Percentiles rank a stretch among this genome's conserved stretches.
Conservation (phyloP, 495 filamentous ascomycete species). For the Ramalina peruviana region DNA sequence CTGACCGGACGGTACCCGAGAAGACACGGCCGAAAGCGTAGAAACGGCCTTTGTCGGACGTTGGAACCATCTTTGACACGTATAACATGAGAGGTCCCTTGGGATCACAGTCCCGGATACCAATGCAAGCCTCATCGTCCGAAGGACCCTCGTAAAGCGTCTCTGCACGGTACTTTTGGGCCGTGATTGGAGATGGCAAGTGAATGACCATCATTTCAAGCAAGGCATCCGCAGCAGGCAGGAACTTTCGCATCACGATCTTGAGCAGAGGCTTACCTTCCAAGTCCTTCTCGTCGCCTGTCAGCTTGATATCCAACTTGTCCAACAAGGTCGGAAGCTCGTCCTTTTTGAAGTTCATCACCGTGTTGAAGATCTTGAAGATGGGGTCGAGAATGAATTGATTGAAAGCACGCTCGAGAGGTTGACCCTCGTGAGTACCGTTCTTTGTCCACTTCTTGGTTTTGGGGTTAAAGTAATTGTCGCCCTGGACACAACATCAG, state of each 20-base stretch:
- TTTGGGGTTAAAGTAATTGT: slow-evolving; percentile 98
- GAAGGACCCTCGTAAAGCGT: slow-evolving; percentile 95
- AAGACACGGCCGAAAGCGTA: slow-evolving; percentile 99
- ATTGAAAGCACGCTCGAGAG: slow-evolving; percentile 95
- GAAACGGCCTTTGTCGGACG: slow-evolving; percentile 99
- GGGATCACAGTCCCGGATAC: slow-evolving; percentile 95
- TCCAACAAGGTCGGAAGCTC: slow-evolving; percentile 68
- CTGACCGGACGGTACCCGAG: slow-evolving; percentile 90
- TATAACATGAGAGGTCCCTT: slow-evolving; percentile 99
- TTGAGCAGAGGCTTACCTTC: slow-evolving; percentile 96
- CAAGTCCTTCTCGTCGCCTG: slow-evolving; percentile 73
- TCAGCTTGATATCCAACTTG: slow-evolving; percentile 88
- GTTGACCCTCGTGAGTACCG: slow-evolving; percentile 64
- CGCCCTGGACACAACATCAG: slow-evolving; percentile 44
- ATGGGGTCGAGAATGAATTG: slow-evolving; percentile 98
- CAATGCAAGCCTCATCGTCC: slow-evolving; percentile 84
- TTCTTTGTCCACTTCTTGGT: slow-evolving; percentile 99
- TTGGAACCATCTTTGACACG: slow-evolving; percentile 99
- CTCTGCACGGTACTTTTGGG: slow-evolving; percentile 96
- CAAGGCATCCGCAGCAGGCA: slow-evolving; percentile 93
- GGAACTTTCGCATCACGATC: slow-evolving; percentile 94
- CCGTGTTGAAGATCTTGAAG: slow-evolving; percentile 89
- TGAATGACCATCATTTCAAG: slow-evolving; percentile 99
- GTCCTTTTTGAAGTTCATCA: slow-evolving; percentile 99
- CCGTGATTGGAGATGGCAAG: slow-evolving; percentile 87